Base-by-base conservation (phyloP, 345 rosid species). In the Populus ilicifolia region DNA sequence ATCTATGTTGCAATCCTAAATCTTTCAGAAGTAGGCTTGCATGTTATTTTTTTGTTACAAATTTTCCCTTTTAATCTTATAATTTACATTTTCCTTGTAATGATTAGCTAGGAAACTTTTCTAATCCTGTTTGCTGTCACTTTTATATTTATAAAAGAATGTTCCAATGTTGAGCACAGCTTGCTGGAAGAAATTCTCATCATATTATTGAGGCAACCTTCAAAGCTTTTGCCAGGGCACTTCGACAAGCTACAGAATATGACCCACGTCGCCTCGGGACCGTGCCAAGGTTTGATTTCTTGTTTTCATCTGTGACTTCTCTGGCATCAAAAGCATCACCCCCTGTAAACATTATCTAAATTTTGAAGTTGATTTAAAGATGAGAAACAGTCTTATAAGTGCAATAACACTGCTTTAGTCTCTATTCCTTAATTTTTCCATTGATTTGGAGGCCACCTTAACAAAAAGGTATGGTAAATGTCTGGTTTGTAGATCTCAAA, bases 171-270 rank as follows among this genome's bases (percentile, higher is more conserved):
- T 79, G 77, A 16, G 30, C 33, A 69, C 89, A 96, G 99, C 97
- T 92, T 83, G 93, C 94, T 69, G 98, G 98, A 67, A 90, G 74
- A 79, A 93, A 93, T 80, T 92, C 98, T 70, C 99, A 96, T 82
- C 99, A 93, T 78, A 92, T 93, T 59, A 89, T 91, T 61, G 98
- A 93, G 88, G 99, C 99, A 71, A 93, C 97, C 21, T 96, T 96
- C 83, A 96, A 96, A 85, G 97, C 98, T 69, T 96, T 93, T 81
- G 95, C 97, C 38, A 96, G 98, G 83, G 99, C 99, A 79, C 91
- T 96, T 67, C 86, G 97, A 71, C 94, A 90, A 80, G 99, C 98
- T 69, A 89, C 96, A 2, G 95, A 93, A 75, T 80, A 80, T 72
- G 99, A 96, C 68, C 86, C 85, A 35, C 92, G 91, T 61, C 98